Evolutionary conservation across 2,329 filamentous ascomycete species (phyloP).

Genomic region (Fusarium sp.): DNA sequence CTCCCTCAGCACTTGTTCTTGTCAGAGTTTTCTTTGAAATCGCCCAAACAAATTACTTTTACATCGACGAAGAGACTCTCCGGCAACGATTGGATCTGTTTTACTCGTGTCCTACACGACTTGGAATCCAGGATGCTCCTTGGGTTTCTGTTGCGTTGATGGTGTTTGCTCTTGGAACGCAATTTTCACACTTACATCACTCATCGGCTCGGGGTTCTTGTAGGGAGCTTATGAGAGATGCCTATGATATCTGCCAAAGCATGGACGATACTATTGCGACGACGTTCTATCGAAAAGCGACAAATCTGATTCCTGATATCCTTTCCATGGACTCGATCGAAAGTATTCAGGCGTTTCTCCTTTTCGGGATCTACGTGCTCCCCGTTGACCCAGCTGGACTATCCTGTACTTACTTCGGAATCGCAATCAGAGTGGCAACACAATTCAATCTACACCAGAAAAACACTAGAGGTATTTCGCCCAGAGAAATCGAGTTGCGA

Average conservation of each 20-base stretch:
- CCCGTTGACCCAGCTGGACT: conserved; percentile 41
- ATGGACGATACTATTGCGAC: conserved; percentile 38
- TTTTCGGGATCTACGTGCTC: conserved; percentile 41
- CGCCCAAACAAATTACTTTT: conserved; percentile 47
- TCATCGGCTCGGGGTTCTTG: background rate
- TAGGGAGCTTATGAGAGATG: conserved; percentile 11
- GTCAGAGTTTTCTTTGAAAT: conserved; percentile 46
- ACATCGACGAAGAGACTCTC: conserved; percentile 40
- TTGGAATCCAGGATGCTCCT: conserved; percentile 25
- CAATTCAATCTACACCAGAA: conserved; percentile 36
- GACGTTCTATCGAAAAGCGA: conserved; percentile 37
- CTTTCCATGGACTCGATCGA: conserved; percentile 34
- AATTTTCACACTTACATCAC: conserved; percentile 39
- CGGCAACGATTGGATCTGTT: conserved; percentile 35
- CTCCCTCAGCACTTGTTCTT: conserved; percentile 27
- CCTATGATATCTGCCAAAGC: conserved; percentile 21
- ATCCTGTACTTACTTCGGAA: conserved; percentile 45
- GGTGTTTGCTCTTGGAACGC: conserved; percentile 45
- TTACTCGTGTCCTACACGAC: conserved; percentile 17
- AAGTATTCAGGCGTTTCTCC: conserved; percentile 43
- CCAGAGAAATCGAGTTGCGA: conserved; percentile 22
- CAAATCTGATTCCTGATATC: conserved; percentile 32
- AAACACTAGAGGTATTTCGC: background rate
- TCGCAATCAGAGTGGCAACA: conserved; percentile 42
- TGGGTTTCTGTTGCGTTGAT: conserved; percentile 45